These are phyloP conservation scores for Ceriops tagal DNA, from an alignment of 345 rosid species.

Conservation along the genomic window DNA sequence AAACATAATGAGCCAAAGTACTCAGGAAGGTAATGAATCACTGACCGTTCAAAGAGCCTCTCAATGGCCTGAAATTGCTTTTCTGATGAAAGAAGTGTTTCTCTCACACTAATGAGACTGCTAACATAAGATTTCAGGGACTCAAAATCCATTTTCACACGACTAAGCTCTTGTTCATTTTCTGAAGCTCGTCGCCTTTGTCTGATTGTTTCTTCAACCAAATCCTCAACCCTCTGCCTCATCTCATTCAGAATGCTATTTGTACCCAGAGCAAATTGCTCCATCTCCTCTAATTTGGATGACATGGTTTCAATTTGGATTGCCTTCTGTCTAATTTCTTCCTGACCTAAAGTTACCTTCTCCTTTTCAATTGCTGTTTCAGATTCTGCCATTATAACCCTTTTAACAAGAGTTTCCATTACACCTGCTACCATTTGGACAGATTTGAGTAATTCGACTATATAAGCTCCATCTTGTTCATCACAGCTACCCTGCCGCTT, in stretches of 20 bases:
- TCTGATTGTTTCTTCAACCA: conserved; percentile 82
- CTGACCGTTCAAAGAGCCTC: conserved; percentile 78
- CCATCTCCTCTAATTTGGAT: conserved; percentile 68
- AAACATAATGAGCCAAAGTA: background rate
- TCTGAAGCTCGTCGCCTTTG: conserved; percentile 71
- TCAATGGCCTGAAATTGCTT: conserved; percentile 76
- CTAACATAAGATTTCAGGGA: conserved; percentile 72
- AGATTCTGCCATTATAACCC: conserved; percentile 70
- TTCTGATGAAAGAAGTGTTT: conserved; percentile 75
- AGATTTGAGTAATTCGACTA: conserved; percentile 56
- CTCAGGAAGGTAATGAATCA: conserved; percentile 16
- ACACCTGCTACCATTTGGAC: conserved; percentile 63
- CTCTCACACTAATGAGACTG: conserved; percentile 67
- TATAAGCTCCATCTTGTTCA: conserved; percentile 49
- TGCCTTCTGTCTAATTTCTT: conserved; percentile 66
- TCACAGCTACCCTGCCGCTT: conserved; percentile 42
- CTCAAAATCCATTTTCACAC: conserved; percentile 80
- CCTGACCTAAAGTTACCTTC: conserved; percentile 56
- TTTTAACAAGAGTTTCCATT: conserved; percentile 72
- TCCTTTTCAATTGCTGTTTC: conserved; percentile 72
- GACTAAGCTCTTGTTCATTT: conserved; percentile 84
- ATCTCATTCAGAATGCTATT: conserved; percentile 61
- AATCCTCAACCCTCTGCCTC: conserved; percentile 66
- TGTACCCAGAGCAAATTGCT: conserved; percentile 57
- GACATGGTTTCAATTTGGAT: conserved; percentile 71